Conservation (phyloP, 805 yeast species). For the Cyberlindnera nakhonratchasimensis region DNA sequence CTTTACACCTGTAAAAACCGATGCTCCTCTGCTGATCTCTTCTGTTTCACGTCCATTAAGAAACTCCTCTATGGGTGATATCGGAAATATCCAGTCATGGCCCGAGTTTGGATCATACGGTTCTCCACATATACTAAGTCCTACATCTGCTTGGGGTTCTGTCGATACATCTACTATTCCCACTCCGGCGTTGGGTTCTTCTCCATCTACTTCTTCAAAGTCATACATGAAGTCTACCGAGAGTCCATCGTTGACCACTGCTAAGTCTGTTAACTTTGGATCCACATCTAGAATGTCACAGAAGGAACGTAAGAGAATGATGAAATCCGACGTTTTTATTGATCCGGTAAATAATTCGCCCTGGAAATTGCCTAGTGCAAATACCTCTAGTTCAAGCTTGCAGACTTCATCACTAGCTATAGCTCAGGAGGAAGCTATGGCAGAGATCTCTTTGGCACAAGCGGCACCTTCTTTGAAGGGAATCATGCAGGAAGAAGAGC, state of each 20-base stretch:
- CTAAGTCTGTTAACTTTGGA: not conserved
- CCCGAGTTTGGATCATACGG: slow-evolving; percentile 11
- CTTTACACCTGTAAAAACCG: slow-evolving; percentile 9
- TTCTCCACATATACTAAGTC: slow-evolving; percentile 8
- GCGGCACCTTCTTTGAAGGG: slow-evolving; percentile 37
- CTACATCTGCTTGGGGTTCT: slow-evolving; percentile 13
- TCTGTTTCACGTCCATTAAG: slow-evolving; percentile 2
- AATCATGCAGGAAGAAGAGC: slow-evolving; percentile 46
- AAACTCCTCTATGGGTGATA: not conserved
- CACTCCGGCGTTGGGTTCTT: slow-evolving; percentile 8
- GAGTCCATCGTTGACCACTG: not conserved
- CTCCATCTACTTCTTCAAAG: slow-evolving; percentile 7
- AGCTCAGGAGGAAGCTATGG: slow-evolving; percentile 22
- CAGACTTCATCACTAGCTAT: slow-evolving; percentile 18
- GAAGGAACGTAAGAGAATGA: slow-evolving; percentile 51
- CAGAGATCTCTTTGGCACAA: slow-evolving; percentile 1
- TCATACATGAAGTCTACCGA: slow-evolving; percentile 11
- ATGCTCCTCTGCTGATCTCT: not conserved
- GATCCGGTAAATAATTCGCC: slow-evolving; percentile 11
- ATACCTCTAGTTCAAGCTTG: slow-evolving; percentile 6
- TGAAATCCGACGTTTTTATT: slow-evolving; percentile 20
- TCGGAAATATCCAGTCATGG: slow-evolving; percentile 6
- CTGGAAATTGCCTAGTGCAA: slow-evolving; percentile 21
- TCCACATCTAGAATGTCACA: slow-evolving; percentile 39
- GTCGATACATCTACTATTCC: not conserved